These are phyloP conservation scores for Magnaporthiopsis rhizophila DNA, from an alignment of 2,329 filamentous ascomycete species.

Conservation along the genomic window DNA sequence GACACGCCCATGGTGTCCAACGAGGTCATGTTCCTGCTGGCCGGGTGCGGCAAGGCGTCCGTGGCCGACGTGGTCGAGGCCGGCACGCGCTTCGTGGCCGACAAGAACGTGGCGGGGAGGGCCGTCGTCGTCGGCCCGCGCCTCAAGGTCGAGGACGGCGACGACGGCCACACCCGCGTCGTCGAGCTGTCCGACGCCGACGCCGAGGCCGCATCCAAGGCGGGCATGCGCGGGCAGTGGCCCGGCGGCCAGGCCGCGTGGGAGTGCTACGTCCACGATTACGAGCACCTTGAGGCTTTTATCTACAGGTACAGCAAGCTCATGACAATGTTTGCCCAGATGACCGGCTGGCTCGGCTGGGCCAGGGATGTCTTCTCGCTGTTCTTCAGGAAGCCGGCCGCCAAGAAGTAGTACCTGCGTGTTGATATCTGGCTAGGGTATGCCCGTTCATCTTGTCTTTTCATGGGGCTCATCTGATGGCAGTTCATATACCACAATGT, in stretches of 20 bases:
- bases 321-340: constrained; percentile 5
- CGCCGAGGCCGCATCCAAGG: neutral
- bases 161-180: constrained; percentile 20
- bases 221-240: neutral
- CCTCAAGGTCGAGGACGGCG: constrained; percentile 35
- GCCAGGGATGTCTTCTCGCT: constrained; percentile 6
- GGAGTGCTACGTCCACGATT: constrained; percentile 17
- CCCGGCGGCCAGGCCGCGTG: constrained; percentile 9
- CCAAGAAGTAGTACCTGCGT: neutral
- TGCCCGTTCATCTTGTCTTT: too few species aligned
- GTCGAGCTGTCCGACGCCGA: constrained; percentile 11
- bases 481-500: too few species aligned
- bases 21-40: constrained; percentile 41
- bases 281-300: constrained; percentile 18
- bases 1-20: constrained; percentile 47
- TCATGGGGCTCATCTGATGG: too few species aligned
- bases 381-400: constrained; percentile 6
- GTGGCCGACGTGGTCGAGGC: constrained; percentile 55
- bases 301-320: constrained; percentile 17
- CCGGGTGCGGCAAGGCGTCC: constrained; percentile 49
- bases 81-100: constrained; percentile 51
- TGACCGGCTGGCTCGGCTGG: constrained; percentile 10
- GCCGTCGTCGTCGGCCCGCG: constrained; percentile 50
- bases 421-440: too few species aligned
- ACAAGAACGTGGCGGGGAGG: constrained; percentile 47